These are phyloP conservation scores for Opeltia flavorubescens DNA, from an alignment of 495 filamentous ascomycete genomes.

Conservation along the genomic window DNA sequence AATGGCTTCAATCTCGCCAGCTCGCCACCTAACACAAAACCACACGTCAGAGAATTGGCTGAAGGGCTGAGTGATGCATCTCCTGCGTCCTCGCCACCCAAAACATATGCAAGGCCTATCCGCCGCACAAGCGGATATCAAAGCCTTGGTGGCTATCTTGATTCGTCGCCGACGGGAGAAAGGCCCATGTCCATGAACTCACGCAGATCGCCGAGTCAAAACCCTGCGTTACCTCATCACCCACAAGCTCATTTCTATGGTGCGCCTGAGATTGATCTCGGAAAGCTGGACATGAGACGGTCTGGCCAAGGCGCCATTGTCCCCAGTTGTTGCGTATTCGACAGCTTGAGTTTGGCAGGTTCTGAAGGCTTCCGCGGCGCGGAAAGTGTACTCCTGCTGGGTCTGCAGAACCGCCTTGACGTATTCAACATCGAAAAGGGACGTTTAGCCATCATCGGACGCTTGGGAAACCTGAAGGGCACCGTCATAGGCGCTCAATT, in stretches of 20 bases:
- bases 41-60: conserved; percentile 21
- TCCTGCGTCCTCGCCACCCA: conserved; percentile 35
- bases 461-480: conserved; percentile 61
- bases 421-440: conserved; percentile 55
- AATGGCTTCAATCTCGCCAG: conserved; percentile 30
- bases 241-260: conserved; percentile 62
- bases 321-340: conserved; percentile 70
- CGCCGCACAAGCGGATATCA: conserved; percentile 31
- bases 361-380: conserved; percentile 33
- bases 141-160: conserved; percentile 14
- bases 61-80: conserved; percentile 32
- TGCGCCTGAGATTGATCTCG: conserved; percentile 39
- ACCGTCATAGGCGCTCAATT: conserved; percentile 73
- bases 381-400: conserved; percentile 58
- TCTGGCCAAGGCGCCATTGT: conserved; percentile 40
- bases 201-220: conserved; percentile 20
- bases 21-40: conserved; percentile 29
- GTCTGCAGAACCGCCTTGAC: conserved; percentile 61
- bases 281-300: conserved; percentile 20
- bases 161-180: conserved; percentile 9
- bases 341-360: conserved; percentile 41
- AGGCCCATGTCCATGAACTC: conserved; percentile 25
- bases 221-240: conserved; percentile 67
- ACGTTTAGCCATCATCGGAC: conserved; percentile 47
- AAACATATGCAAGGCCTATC: conserved; percentile 26